phyloP scores from a whole-genome alignment of 768 basidiomycete genomes.

The Chalciporus pseudorubinellus region DNA sequence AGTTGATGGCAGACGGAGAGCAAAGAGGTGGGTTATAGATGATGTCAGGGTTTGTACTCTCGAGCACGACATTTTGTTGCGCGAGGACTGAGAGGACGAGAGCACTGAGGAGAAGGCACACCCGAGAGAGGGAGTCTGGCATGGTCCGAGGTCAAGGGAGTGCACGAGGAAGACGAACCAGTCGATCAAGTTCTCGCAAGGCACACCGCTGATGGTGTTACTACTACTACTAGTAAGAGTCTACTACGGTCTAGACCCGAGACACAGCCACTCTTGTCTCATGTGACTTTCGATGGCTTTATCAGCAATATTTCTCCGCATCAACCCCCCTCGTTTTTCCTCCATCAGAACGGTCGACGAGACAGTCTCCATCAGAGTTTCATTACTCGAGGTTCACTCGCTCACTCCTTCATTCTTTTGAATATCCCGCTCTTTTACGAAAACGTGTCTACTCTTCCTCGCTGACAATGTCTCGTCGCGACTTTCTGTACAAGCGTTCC shows the following conservation, averaged over 20 bases:
- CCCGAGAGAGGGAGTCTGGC: slow-evolving; percentile 21
- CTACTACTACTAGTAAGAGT: too few relatives aligned
- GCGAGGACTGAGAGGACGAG: slow-evolving; percentile 12
- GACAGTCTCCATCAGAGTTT: too few relatives aligned
- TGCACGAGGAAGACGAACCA: neutral
- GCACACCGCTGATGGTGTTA: too few relatives aligned
- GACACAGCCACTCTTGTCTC: neutral
- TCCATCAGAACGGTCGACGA: neutral
- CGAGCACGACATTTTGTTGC: slow-evolving; percentile 21
- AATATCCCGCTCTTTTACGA: slow-evolving; percentile 22
- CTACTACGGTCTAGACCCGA: too few relatives aligned
- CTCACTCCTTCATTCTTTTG: slow-evolving; percentile 22
- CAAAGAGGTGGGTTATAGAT: slow-evolving; percentile 30
- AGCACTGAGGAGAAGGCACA: slow-evolving; percentile 10
- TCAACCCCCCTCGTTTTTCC: neutral
- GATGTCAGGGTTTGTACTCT: slow-evolving; percentile 23
- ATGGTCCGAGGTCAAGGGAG: slow-evolving; percentile 13
- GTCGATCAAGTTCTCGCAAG: slow-evolving; percentile 2
- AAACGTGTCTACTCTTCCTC: neutral
- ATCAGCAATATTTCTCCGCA: too few relatives aligned
- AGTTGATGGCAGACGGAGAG: slow-evolving; percentile 9
- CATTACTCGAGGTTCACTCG: neutral
- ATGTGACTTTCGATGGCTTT: slow-evolving; percentile 1
- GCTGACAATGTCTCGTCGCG: slow-evolving; percentile 11
- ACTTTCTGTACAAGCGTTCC: slow-evolving; percentile 18